A percentile compares a stretch with the other conserved stretches of the same genome.
Evolutionary conservation across 371 early-diverging fungal species (phyloP).

Genomic region (Mucor ambiguus): DNA sequence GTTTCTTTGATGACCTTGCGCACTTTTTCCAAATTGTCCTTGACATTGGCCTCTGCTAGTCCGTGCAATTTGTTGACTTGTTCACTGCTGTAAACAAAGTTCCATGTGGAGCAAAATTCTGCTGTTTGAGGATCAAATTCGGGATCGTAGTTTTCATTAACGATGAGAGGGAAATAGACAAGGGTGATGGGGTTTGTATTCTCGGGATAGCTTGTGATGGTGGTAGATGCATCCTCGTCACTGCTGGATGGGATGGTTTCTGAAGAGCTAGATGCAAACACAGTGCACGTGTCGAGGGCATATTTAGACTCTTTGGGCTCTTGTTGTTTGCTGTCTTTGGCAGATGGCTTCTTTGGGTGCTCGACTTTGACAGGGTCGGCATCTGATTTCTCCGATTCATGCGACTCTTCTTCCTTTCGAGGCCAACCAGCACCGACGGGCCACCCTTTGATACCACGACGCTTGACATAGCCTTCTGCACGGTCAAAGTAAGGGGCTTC

Average conservation of each 20-base stretch:
- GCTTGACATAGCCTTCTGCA: slow-evolving; percentile 56
- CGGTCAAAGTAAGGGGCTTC: slow-evolving; percentile 64
- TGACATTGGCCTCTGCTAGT: slow-evolving; percentile 52
- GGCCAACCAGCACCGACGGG: slow-evolving; percentile 44
- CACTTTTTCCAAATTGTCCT: slow-evolving; percentile 48
- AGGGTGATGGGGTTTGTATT: slow-evolving; percentile 54
- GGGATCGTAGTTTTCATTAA: slow-evolving; percentile 51
- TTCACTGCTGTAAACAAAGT: slow-evolving; percentile 62
- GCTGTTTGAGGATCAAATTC: slow-evolving; percentile 67
- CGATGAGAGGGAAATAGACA: slow-evolving; percentile 65
- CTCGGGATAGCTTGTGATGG: slow-evolving; percentile 14
- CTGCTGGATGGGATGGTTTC: slow-evolving; percentile 19
- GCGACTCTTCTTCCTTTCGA: slow-evolving; percentile 31
- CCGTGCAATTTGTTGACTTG: slow-evolving; percentile 60
- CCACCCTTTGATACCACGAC: slow-evolving; percentile 54
- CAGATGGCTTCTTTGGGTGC: slow-evolving; percentile 18
- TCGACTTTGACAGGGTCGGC: slow-evolving; percentile 33
- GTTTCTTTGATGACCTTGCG: slow-evolving; percentile 40
- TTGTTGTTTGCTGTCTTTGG: background rate
- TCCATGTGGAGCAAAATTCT: slow-evolving; percentile 68
- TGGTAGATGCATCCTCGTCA: slow-evolving; percentile 5
- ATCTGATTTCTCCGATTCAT: slow-evolving; percentile 14
- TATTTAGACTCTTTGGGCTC: slow-evolving; percentile 24
- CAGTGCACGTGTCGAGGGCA: slow-evolving; percentile 41
- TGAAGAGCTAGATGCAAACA: slow-evolving; percentile 40